Evolutionary conservation across 2,329 filamentous ascomycete genomes (phyloP).

Genomic region (Aureobasidium sp.): DNA sequence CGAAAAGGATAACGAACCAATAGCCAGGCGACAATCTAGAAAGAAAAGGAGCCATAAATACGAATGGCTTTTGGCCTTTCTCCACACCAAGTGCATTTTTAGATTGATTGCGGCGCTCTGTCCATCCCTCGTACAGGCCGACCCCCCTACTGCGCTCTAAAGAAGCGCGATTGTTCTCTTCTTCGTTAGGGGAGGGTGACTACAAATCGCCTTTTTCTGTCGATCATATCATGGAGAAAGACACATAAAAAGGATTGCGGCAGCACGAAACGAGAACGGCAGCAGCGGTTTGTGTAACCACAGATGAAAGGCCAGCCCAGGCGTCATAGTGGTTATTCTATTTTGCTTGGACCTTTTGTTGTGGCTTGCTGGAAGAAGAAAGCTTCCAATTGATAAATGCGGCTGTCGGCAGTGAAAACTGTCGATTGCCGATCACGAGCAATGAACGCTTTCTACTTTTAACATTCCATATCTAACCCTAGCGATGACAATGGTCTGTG

Average conservation of each 20-base stretch:
- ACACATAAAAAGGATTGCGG: neutral
- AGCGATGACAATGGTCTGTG: neutral
- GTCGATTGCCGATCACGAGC: constrained; percentile 13
- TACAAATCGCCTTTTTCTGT: neutral
- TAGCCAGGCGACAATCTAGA: neutral
- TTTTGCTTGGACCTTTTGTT: neutral
- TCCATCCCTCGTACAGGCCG: constrained; percentile 3
- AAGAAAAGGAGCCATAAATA: constrained; percentile 11
- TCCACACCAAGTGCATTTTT: constrained; percentile 11
- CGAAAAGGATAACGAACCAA: neutral
- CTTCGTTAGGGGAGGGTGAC: neutral
- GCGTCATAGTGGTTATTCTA: neutral
- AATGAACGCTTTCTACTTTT: constrained; percentile 11
- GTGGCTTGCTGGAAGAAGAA: neutral
- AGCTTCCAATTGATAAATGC: neutral
- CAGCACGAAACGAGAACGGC: constrained; percentile 7
- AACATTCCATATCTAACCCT: neutral
- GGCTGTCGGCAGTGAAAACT: constrained; percentile 13
- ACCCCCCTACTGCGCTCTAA: constrained; percentile 1
- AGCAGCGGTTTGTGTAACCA: neutral
- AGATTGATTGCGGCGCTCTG: constrained; percentile 5
- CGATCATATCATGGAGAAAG: neutral
- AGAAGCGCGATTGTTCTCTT: constrained; percentile 1
- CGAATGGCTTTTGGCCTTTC: constrained; percentile 2
- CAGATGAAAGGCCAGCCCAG: neutral